Evolutionary conservation across 306 rosid genomes (phyloP).

Genomic region (Pyrus pyrifolia): DNA sequence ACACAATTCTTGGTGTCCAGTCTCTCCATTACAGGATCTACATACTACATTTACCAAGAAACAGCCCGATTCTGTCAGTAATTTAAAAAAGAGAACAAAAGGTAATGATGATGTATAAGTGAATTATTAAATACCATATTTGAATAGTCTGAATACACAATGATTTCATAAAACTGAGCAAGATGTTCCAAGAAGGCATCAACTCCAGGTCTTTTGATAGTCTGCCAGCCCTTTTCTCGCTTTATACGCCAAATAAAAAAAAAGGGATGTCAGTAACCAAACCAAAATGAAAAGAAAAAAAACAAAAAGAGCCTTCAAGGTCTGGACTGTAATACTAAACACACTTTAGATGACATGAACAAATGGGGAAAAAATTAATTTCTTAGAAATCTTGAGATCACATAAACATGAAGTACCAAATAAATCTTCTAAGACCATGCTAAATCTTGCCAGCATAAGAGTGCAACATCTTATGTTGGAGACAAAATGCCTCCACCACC

Average conservation of each 20-base stretch:
- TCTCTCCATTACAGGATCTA: constrained; percentile 90
- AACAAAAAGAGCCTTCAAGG: neutral
- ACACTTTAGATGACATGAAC: neutral
- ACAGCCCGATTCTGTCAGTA: constrained; percentile 13
- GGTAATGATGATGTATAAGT: neutral
- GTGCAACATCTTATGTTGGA: neutral
- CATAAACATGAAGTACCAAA: neutral
- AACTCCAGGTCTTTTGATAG: constrained; percentile 95
- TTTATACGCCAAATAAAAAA: constrained; percentile 32
- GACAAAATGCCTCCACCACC: neutral
- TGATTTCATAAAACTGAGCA: constrained; percentile 77
- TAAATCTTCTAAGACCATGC: neutral
- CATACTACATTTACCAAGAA: constrained; percentile 54
- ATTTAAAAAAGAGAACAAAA: neutral
- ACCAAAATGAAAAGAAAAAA: neutral
- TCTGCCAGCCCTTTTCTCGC: constrained; percentile 98
- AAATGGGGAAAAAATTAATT: neutral
- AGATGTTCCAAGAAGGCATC: constrained; percentile 96
- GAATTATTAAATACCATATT: constrained; percentile 51
- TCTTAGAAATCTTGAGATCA: neutral
- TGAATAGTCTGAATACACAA: constrained; percentile 82
- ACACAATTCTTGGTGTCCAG: constrained; percentile 83
- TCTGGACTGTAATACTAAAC: neutral
- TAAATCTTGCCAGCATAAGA: neutral
- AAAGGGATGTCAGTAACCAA: constrained; percentile 7